These are phyloP conservation scores for Blepharisma undulans DNA, from an alignment of 169 alveolate genomes.

Conservation along the genomic window DNA sequence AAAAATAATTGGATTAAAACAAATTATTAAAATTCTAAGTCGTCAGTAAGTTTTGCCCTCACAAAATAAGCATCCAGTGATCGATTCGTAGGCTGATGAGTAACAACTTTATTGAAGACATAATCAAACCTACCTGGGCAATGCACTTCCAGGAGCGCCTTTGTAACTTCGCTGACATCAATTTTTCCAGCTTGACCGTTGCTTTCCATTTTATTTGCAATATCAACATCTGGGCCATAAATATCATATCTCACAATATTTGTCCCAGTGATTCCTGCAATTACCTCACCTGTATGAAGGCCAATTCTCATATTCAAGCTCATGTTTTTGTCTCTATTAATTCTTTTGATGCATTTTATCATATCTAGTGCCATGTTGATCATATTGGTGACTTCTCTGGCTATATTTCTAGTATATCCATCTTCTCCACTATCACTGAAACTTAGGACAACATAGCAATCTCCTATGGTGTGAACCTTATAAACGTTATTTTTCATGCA, in stretches of 20 bases:
- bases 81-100: slow-evolving; percentile 16
- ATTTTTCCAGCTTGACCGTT: slow-evolving; percentile 71
- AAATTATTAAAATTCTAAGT: slow-evolving; percentile 13
- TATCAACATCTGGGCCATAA: slow-evolving; percentile 70
- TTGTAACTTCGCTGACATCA: slow-evolving; percentile 85
- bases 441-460: slow-evolving; percentile 98
- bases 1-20: not conserved
- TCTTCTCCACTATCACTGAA: slow-evolving; percentile 84
- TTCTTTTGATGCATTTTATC: slow-evolving; percentile 23
- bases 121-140: slow-evolving; percentile 84
- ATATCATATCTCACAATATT: slow-evolving; percentile 90
- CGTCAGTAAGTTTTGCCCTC: slow-evolving; percentile 18
- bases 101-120: slow-evolving; percentile 22
- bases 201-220: slow-evolving; percentile 94
- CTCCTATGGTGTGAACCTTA: slow-evolving; percentile 99
- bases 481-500: slow-evolving; percentile 93
- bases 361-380: slow-evolving; percentile 34
- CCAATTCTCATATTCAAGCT: slow-evolving; percentile 92
- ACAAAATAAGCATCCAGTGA: not conserved
- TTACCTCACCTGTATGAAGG: slow-evolving; percentile 94
- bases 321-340: not conserved
- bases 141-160: slow-evolving; percentile 46
- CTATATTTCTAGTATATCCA: not conserved
- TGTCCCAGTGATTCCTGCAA: slow-evolving; percentile 96
- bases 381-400: slow-evolving; percentile 29